Base-by-base conservation (phyloP, 2,329 filamentous ascomycete genomes). In the Apiospora aurea region DNA sequence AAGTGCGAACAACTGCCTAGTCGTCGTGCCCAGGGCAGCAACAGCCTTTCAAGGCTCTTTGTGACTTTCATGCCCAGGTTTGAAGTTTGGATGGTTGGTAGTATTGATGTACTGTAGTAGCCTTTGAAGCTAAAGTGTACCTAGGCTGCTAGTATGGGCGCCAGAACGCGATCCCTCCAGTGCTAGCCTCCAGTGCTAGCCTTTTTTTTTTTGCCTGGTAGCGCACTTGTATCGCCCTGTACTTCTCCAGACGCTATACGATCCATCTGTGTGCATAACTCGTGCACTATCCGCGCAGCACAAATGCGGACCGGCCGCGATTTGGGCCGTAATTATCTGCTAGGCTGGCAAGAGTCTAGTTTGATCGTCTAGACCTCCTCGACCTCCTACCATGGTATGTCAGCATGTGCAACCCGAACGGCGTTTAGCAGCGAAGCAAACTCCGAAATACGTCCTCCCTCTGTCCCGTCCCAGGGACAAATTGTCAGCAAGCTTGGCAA, bases 381-480 rank as follows among this genome's bases (percentile, higher is more conserved):
- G 18, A 18, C 44, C 16, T 18, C 16, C 44, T 5, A 4, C 10
- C 6, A 18, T 49, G 46, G 46, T 49, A 49, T 61, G 26, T 29
- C 13, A 57, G 51, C 51, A 57, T 57, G 51, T 38, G 53, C 53
- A 61, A 34, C 53, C 53, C 53, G 53, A 64, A 41, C 34, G 57
- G 57, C 57, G 57, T 64, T 64, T 64, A 64, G 57, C 18, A 64
- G 57, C 29, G 8, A 64, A 41, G 4, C 57, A 64, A 64, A 64
- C 57, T 41, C 57, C 57, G 57, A 64, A 64, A 64, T 64, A 64
- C 34, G 29, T 64, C 57, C 57, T 64, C 34, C n/a, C n/a, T n/a
- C n/a, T n/a, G n/a, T n/a, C n/a, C n/a, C 18, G 57, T 64, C 57
- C 57, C 57, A n/a, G n/a, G 29, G 57, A 18, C 29, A 38, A 41